Base-by-base conservation (phyloP, 352 stramenopile species). In the Pythium plurisporium region DNA sequence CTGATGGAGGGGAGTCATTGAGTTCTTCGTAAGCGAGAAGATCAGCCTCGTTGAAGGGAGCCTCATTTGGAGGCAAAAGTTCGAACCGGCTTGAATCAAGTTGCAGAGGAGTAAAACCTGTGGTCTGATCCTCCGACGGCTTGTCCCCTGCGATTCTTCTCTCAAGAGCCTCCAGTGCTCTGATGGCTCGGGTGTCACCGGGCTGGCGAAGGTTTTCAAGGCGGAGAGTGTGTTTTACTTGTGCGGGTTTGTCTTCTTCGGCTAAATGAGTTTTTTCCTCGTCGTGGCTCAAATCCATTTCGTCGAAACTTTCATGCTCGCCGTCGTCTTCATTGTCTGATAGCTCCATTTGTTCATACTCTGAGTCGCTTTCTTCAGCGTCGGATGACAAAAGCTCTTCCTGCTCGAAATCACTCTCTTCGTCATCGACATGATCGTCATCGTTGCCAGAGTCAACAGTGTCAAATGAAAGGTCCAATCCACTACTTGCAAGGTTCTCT, bases 351-450 rank as follows among this genome's bases (percentile, higher is more conserved):
- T 82, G 74, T 64, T 92, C 82, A 48, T 87, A 89, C 8, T 91
- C 82, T 0, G 79, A 89, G 36, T 90, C 79, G 42, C 71, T 87
- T n/a, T 75, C 83, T 19, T 86, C 82, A 14, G 66, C 73, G 9
- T 87, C 79, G 0, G 85, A 92, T 9, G 79, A 88, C 12, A 91
- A 51, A 25, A 94, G 63, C 49, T 92, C 85, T 37, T 94, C 85
- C 23, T 82, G 79, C 53, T 94, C 85, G 59, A 89, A 94, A 27
- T 94, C 85, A 54, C 81, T 92, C 22, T 94, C 85, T 47, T 91
- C 80, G 9, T 87, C 73, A 20, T 81, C 74, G 12, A 76, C 71
- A 2, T 75, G 65, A 47, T 69, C 40, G 26, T 80, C 70, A 50
- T 71, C 40, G 1, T 36, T 4, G 54, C 22, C 45, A 20, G 46